Evolutionary conservation across 345 rosid genomes (phyloP), one percentile per base, ranked within the genome.

Genomic region (Sonneratia caseolaris): DNA sequence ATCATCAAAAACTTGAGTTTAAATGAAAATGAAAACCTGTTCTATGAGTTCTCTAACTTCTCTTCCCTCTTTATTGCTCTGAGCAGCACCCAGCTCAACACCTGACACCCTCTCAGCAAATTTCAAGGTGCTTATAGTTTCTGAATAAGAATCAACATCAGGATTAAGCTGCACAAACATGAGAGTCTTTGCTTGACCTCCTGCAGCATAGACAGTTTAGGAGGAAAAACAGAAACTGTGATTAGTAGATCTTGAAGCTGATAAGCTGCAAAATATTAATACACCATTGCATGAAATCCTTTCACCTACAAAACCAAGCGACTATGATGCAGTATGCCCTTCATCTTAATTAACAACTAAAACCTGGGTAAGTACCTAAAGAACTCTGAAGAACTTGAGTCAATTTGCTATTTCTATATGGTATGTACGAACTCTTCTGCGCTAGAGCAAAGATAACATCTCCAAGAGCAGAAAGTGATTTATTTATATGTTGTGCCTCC

Each of bases 321-420:
- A 59, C 64, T 22, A 22, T 21, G 36, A 56, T 37, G n/a, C 62
- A 21, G 10, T 27, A 37, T 70, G 68, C 3, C 4, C 4, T 16
- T 21, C 55, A 62, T 15, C 43, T 27, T 21, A 59, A 16, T 13
- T 18, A 32, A n/a, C 55, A 14, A 32, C 14, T 37, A 37, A 47
- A 13, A 47, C 59, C 53, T 65, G 49, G 56, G 57, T 9, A 13
- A 61, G 53, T 89, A 91, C 99, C 99, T 74, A 95, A 78, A 24
- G 99, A 95, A 83, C 98, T 92, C 78, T 95, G 99, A 61, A 95
- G 96, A 65, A 95, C 97, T 92, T 95, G 99, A 62, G 99, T 95
- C 69, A 95, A 75, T 78, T 95, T 95, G 87, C 99, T 95, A 78
- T 95, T 95, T 85, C 99, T 78, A 71, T 90, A 95, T 0, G 99